Evolutionary conservation across 1,284 basidiomycete genomes (phyloP).

Genomic region (Fomitopsis schrenkii): DNA sequence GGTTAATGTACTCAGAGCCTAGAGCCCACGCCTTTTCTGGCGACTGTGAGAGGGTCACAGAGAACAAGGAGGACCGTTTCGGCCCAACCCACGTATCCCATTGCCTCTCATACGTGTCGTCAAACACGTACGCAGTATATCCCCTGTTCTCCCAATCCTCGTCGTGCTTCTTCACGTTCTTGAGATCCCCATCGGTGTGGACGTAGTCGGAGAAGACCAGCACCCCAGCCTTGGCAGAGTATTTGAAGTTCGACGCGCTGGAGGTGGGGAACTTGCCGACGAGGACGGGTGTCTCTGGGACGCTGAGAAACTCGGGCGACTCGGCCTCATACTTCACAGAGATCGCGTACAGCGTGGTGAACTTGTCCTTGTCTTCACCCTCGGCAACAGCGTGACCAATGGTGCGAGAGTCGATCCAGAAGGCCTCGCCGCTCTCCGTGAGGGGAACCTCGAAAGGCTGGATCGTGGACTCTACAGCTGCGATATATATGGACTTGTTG

Average conservation of each 20-base stretch:
- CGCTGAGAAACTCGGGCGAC: slow-evolving; percentile 20
- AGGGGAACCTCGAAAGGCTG: slow-evolving; percentile 51
- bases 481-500: slow-evolving; percentile 61
- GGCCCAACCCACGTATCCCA: slow-evolving; percentile 88
- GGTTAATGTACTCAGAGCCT: slow-evolving; percentile 49
- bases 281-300: slow-evolving; percentile 29
- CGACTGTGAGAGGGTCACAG: slow-evolving; percentile 48
- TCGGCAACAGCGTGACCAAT: slow-evolving; percentile 61
- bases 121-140: slow-evolving; percentile 74
- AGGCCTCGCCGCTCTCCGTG: slow-evolving; percentile 62
- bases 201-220: slow-evolving; percentile 79
- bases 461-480: slow-evolving; percentile 47
- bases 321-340: slow-evolving; percentile 40
- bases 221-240: slow-evolving; percentile 41
- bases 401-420: slow-evolving; percentile 72
- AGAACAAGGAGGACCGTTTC: slow-evolving; percentile 69
- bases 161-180: slow-evolving; percentile 62
- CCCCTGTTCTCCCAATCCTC: slow-evolving; percentile 69
- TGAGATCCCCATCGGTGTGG: slow-evolving; percentile 69
- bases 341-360: slow-evolving; percentile 56
- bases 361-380: slow-evolving; percentile 40
- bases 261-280: slow-evolving; percentile 58
- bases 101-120: slow-evolving; percentile 73
- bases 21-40: slow-evolving; percentile 50
- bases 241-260: slow-evolving; percentile 67